phyloP scores from a whole-genome alignment of 805 yeast genomes.

The Barnettozyma sucrosica region DNA sequence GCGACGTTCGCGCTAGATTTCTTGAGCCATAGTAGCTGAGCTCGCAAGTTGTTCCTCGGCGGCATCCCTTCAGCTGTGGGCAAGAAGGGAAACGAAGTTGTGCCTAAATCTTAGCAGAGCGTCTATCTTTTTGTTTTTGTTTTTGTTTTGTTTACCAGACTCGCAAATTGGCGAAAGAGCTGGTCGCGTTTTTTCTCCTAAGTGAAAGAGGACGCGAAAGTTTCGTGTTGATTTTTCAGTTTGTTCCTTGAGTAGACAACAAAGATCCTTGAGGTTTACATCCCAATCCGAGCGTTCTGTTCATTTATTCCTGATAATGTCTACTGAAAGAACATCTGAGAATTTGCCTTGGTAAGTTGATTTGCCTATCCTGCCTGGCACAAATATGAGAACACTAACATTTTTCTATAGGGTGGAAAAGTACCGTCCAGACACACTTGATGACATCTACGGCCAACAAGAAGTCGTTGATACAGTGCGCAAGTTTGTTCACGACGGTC shows the following conservation, averaged over 20 bases:
- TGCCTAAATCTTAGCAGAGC: no score
- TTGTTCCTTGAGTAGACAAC: background rate
- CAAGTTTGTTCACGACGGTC: conserved; percentile 75
- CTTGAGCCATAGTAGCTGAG: conserved; percentile 25
- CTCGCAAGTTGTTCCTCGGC: conserved; percentile 25
- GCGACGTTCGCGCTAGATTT: conserved; percentile 22
- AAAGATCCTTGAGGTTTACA: background rate
- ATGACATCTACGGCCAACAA: conserved; percentile 88
- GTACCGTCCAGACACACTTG: conserved; percentile 79
- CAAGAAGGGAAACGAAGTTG: background rate
- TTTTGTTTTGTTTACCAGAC: background rate
- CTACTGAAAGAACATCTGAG: conserved; percentile 22
- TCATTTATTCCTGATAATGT: conserved; percentile 7
- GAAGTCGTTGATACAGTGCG: conserved; percentile 82
- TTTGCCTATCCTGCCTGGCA: background rate
- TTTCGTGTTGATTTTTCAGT: background rate
- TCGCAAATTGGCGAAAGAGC: background rate
- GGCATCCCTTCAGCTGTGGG: conserved; percentile 6
- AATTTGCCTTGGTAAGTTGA: conserved; percentile 27
- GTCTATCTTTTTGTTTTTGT: background rate
- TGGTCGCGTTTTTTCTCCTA: background rate
- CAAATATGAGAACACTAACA: conserved; percentile 1
- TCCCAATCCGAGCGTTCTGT: background rate
- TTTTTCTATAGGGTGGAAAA: conserved; percentile 70
- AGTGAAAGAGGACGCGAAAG: conserved; percentile 3